These are phyloP conservation scores for Diddensiella caesifluorescens DNA, from an alignment of 805 yeast species.

Conservation along the genomic window DNA sequence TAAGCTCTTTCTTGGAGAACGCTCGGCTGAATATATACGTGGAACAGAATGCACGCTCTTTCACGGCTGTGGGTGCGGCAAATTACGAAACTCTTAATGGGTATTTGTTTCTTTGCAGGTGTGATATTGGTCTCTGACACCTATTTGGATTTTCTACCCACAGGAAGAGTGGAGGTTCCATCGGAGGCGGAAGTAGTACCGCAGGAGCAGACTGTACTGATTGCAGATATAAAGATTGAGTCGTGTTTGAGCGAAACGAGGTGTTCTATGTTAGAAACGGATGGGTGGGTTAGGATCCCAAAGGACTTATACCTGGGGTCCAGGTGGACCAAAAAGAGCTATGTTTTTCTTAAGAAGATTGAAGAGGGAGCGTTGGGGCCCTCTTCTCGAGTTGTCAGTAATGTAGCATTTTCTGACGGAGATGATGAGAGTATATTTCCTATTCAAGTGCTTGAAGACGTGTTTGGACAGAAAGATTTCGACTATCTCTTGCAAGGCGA, in stretches of 20 bases:
- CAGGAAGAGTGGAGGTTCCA: too few relatives aligned
- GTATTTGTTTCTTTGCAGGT: slow-evolving; percentile 5
- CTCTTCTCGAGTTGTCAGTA: slow-evolving; percentile 13
- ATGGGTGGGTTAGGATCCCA: slow-evolving; percentile 40
- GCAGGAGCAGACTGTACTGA: slow-evolving; percentile 40
- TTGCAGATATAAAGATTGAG: slow-evolving; percentile 41
- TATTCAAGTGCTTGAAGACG: slow-evolving; percentile 17
- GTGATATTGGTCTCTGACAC: slow-evolving; percentile 38
- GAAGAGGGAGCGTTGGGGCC: slow-evolving; percentile 16
- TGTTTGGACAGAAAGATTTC: slow-evolving; percentile 8
- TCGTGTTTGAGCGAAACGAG: slow-evolving; percentile 28
- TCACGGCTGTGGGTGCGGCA: slow-evolving; percentile 18
- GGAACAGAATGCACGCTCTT: slow-evolving; percentile 4
- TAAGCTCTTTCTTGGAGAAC: too few relatives aligned
- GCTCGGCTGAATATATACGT: too few relatives aligned
- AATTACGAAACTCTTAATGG: slow-evolving; percentile 12
- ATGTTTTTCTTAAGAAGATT: slow-evolving; percentile 32
- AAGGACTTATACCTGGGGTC: slow-evolving; percentile 44
- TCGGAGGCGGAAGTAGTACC: too few relatives aligned
- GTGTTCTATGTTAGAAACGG: slow-evolving; percentile 21
- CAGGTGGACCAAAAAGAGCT: slow-evolving; percentile 40
- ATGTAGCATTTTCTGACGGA: slow-evolving; percentile 11
- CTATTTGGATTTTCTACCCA: slow-evolving; percentile 35
- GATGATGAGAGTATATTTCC: slow-evolving; percentile 17
- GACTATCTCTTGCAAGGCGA: slow-evolving; percentile 19